Conservation (phyloP, 2,329 filamentous ascomycete genomes). For the Aspergillus pseudonomiae region DNA sequence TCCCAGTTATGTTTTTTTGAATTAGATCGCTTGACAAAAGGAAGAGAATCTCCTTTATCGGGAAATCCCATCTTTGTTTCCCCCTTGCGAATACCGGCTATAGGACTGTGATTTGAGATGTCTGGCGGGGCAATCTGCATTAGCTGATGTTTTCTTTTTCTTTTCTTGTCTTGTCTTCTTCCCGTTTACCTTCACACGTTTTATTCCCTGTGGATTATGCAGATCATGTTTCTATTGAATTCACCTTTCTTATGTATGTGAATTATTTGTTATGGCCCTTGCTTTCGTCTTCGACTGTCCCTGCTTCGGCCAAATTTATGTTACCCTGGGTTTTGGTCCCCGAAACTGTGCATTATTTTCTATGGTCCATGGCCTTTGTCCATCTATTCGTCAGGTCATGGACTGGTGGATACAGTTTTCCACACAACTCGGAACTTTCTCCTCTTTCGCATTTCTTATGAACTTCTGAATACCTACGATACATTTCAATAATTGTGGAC, state of each 20-base stretch:
- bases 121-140: constrained; percentile 27
- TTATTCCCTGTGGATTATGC: constrained; percentile 23
- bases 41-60: constrained; percentile 19
- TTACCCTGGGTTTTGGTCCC: constrained; percentile 27
- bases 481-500: constrained; percentile 1
- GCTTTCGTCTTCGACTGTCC: constrained; percentile 15
- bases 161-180: constrained; percentile 3
- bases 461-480: constrained; percentile 3
- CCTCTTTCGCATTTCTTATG: background rate
- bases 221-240: constrained; percentile 14
- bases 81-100: constrained; percentile 20
- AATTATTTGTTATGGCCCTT: constrained; percentile 21
- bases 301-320: constrained; percentile 23
- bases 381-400: constrained; percentile 11
- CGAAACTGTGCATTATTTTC: constrained; percentile 26
- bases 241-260: constrained; percentile 27
- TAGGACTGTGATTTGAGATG: constrained; percentile 24
- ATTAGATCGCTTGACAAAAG: constrained; percentile 29
- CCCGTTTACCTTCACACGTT: background rate
- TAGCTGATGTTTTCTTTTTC: constrained; percentile 20
- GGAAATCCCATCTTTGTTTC: constrained; percentile 17
- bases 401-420: constrained; percentile 21
- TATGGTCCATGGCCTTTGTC: constrained; percentile 16
- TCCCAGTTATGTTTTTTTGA: constrained; percentile 27
- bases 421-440: constrained; percentile 7